These are phyloP conservation scores for Malbranchea cinnamomea DNA, from an alignment of 2,329 filamentous ascomycete species.

Conservation along the genomic window DNA sequence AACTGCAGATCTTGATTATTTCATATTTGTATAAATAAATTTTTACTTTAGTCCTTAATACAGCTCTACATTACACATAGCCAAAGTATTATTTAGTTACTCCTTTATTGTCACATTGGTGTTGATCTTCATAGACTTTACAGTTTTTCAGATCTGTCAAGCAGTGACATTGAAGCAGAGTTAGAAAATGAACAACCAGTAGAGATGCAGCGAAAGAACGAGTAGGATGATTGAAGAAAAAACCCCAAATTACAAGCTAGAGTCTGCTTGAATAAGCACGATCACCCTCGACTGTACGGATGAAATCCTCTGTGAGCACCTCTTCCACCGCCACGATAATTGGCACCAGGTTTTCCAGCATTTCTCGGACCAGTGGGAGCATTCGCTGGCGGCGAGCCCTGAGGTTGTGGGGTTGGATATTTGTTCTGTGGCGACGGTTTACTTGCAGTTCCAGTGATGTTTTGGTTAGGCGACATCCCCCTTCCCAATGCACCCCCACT, in stretches of 20 bases:
- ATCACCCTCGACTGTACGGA: slow-evolving; percentile 47
- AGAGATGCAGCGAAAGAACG: neutral
- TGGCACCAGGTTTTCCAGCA: slow-evolving; percentile 75
- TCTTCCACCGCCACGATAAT: slow-evolving; percentile 80
- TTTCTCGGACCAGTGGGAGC: slow-evolving; percentile 95
- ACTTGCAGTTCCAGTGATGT: slow-evolving; percentile 22
- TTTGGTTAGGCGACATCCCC: slow-evolving; percentile 24
- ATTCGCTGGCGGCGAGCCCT: slow-evolving; percentile 51
- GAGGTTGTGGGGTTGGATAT: slow-evolving; percentile 29
- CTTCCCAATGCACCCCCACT: slow-evolving; percentile 25
- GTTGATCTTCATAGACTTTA: too few species aligned
- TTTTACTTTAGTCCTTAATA: too few species aligned
- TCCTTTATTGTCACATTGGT: too few species aligned
- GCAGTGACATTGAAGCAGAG: too few species aligned
- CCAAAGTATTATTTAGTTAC: too few species aligned
- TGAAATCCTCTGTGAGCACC: slow-evolving; percentile 63
- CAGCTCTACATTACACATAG: too few species aligned
- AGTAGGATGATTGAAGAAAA: too few species aligned
- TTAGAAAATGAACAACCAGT: neutral
- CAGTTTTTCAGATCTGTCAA: too few species aligned
- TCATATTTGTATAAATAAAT: too few species aligned
- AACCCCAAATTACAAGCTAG: too few species aligned
- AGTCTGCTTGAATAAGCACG: neutral
- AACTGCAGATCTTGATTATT: too few species aligned
- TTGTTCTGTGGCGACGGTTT: slow-evolving; percentile 26